These are phyloP conservation scores for Apium graveolens DNA, from an alignment of 129 eudicot species.

Conservation along the genomic window DNA sequence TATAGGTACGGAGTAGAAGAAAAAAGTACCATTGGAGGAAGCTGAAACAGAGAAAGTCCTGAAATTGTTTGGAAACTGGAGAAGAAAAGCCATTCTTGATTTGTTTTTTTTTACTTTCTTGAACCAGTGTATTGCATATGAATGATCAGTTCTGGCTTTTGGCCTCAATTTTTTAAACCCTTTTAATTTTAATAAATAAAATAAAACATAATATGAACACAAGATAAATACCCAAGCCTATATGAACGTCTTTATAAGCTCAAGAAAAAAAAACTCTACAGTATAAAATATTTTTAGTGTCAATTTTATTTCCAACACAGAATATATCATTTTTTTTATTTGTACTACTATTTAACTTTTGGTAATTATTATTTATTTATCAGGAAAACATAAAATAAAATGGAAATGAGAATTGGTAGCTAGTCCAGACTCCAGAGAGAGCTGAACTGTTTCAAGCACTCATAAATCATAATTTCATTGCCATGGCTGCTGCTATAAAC, in stretches of 20 bases:
- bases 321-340: not conserved
- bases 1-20: not conserved
- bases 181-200: too few relatives aligned
- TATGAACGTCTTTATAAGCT: too few relatives aligned
- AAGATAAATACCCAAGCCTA: too few relatives aligned
- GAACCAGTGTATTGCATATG: not conserved
- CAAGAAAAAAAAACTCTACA: too few relatives aligned
- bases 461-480: not conserved
- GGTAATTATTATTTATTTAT: too few relatives aligned
- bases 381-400: not conserved
- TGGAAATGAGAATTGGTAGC: too few relatives aligned
- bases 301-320: too few relatives aligned
- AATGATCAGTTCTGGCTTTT: not conserved
- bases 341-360: too few relatives aligned
- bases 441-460: not conserved
- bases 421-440: not conserved
- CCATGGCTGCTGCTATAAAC: slow-evolving; percentile 32
- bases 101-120: slow-evolving; percentile 10
- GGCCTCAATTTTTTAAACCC: not conserved
- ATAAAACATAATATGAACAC: too few relatives aligned
- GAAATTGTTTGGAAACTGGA: slow-evolving; percentile 34
- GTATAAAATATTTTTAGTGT: too few relatives aligned
- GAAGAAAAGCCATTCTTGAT: slow-evolving; percentile 52
- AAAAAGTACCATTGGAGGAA: slow-evolving; percentile 62
- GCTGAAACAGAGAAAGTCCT: slow-evolving; percentile 53